Conservation (phyloP, 441 rosid genomes). For the Omphalea diandra region DNA sequence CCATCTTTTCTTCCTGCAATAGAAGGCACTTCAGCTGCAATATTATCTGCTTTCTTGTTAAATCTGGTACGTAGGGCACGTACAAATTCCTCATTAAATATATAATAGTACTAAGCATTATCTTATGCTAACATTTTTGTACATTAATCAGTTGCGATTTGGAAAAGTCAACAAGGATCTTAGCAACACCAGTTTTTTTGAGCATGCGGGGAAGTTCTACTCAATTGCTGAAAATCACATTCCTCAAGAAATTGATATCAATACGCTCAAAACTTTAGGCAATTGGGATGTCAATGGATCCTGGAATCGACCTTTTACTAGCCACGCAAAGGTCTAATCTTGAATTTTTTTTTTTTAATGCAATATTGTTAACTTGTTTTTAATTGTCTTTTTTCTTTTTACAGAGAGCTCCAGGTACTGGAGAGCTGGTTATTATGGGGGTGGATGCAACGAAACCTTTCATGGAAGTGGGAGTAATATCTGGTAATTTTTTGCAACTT, state of each 20-base stretch:
- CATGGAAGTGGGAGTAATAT: constrained; percentile 50
- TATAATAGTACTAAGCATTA: no score
- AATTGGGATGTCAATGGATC: constrained; percentile 48
- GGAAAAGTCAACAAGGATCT: constrained; percentile 40
- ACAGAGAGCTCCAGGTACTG: constrained; percentile 42
- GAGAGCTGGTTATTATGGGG: constrained; percentile 50
- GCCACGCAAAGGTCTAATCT: constrained; percentile 65
- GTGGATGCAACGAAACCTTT: constrained; percentile 41
- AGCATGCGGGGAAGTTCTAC: constrained; percentile 51
- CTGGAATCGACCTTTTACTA: constrained; percentile 50
- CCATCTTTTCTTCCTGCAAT: constrained; percentile 48
- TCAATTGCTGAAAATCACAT: constrained; percentile 48
- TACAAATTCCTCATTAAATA: background rate
- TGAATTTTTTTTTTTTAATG: no score
- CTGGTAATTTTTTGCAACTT: constrained; percentile 29
- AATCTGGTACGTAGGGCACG: constrained; percentile 35
- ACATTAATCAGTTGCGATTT: constrained; percentile 47
- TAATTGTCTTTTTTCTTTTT: no score
- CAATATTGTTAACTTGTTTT: no score
- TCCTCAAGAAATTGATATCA: constrained; percentile 56
- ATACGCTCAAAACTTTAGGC: constrained; percentile 31
- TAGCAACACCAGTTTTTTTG: constrained; percentile 54
- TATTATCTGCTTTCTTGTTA: constrained; percentile 38
- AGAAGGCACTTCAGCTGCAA: constrained; percentile 40
- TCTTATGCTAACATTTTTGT: no score